Evolutionary conservation across 2,329 filamentous ascomycete genomes (phyloP).

Genomic region (Blastomyces parvus): DNA sequence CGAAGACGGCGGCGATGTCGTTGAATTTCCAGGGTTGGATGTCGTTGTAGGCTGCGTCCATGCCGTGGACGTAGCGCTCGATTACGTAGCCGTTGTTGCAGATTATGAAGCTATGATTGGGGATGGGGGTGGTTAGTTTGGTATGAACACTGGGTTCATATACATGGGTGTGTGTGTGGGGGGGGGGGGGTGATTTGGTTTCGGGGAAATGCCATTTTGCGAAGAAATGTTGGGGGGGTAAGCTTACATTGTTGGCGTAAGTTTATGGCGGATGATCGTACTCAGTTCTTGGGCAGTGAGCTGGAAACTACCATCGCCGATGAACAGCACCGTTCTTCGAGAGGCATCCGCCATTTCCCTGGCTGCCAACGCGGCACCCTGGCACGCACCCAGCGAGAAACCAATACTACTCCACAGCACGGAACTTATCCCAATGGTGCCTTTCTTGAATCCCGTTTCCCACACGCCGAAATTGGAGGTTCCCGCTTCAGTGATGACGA

Average conservation of each 20-base stretch:
- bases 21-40: constrained; percentile 65
- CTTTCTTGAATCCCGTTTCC: constrained; percentile 67
- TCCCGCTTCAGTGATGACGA: constrained; percentile 78
- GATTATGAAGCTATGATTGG: constrained; percentile 61
- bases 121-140: not conserved
- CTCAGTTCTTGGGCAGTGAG: constrained; percentile 74
- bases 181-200: no score
- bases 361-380: constrained; percentile 64
- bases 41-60: constrained; percentile 72
- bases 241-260: constrained; percentile 66
- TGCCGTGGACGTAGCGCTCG: constrained; percentile 78
- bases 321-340: constrained; percentile 66
- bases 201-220: not conserved
- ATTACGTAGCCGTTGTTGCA: constrained; percentile 87
- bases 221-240: not conserved
- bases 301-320: constrained; percentile 83
- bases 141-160: no score
- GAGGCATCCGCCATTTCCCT: constrained; percentile 50
- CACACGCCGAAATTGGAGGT: constrained; percentile 83
- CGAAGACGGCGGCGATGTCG: constrained; percentile 57
- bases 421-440: constrained; percentile 73
- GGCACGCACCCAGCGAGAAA: constrained; percentile 53
- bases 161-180: no score
- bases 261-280: constrained; percentile 66
- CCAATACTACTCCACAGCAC: constrained; percentile 63